Percentiles rank a stretch among this genome's conserved stretches.
Conservation (phyloP, 2,329 filamentous ascomycete species). For the Elsinoe fawcettii region DNA sequence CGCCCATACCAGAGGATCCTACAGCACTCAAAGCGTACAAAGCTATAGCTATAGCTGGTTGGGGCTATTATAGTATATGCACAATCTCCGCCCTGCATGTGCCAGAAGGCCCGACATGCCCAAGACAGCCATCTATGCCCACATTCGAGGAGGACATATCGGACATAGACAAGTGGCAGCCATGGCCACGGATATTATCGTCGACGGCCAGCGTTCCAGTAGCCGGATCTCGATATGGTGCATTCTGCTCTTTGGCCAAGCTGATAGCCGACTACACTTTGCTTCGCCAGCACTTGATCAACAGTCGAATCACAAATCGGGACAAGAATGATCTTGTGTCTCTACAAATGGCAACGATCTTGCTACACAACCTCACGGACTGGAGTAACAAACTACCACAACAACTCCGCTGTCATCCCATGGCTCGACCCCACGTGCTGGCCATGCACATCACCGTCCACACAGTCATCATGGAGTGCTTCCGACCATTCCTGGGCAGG, state of each 20-base stretch:
- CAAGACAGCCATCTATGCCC: neutral
- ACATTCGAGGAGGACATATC: neutral
- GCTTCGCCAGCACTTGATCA: neutral
- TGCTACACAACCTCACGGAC: neutral
- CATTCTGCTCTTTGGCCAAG: neutral
- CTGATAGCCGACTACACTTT: neutral
- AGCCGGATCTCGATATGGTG: neutral
- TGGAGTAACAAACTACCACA: neutral
- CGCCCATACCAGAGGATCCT: neutral
- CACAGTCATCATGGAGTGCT: neutral
- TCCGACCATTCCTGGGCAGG: neutral
- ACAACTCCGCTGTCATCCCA: neutral
- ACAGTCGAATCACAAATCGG: neutral
- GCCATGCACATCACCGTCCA: neutral
- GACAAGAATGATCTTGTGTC: neutral
- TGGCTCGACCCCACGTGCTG: neutral
- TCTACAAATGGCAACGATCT: neutral
- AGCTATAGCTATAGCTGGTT: neutral
- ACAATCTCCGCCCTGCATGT: neutral
- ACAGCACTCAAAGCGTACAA: neutral
- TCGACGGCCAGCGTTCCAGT: neutral
- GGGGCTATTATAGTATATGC: neutral
- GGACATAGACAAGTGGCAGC: neutral
- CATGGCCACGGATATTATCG: neutral
- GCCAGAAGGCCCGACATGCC: neutral